Evolutionary conservation across 2,329 filamentous ascomycete genomes (phyloP).

Genomic region (Neofusicoccum umdonicola): DNA sequence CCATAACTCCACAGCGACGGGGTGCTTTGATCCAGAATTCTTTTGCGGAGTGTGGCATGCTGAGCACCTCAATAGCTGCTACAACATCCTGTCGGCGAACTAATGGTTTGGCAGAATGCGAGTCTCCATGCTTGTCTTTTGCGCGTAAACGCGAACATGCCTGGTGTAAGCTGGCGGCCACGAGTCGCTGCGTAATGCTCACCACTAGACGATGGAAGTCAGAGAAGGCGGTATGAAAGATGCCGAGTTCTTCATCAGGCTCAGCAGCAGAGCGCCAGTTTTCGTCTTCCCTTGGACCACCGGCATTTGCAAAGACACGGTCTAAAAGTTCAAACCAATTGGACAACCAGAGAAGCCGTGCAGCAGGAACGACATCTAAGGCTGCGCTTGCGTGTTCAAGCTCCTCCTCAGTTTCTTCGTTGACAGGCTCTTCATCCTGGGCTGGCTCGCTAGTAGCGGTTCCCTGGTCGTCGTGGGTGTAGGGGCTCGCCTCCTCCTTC

Average conservation of each 20-base stretch:
- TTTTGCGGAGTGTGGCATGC: constrained; percentile 46
- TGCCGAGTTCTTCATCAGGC: constrained; percentile 57
- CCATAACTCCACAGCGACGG: constrained; percentile 52
- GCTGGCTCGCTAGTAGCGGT: constrained; percentile 1
- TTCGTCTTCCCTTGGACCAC: constrained; percentile 53
- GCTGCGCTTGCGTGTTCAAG: constrained; percentile 11
- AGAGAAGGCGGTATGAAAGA: constrained; percentile 71
- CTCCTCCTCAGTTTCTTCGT: not conserved
- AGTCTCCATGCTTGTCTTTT: constrained; percentile 30
- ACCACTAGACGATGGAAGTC: constrained; percentile 70
- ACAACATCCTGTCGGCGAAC: constrained; percentile 52
- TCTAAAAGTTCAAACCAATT: constrained; percentile 32
- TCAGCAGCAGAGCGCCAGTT: constrained; percentile 66
- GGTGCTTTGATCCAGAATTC: constrained; percentile 54
- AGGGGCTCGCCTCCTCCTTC: not conserved
- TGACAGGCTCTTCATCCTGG: not conserved
- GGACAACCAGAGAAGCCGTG: constrained; percentile 28
- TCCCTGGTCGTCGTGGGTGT: not conserved
- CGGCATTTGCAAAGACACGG: constrained; percentile 40
- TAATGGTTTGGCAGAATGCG: constrained; percentile 25
- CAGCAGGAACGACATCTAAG: constrained; percentile 33
- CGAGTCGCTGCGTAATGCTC: constrained; percentile 66
- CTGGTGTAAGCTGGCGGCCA: constrained; percentile 68
- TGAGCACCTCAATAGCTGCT: constrained; percentile 55
- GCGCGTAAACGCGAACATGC: constrained; percentile 67